Evolutionary conservation across 305 asterid genomes (phyloP).

Genomic region (Ajuga reptans): DNA sequence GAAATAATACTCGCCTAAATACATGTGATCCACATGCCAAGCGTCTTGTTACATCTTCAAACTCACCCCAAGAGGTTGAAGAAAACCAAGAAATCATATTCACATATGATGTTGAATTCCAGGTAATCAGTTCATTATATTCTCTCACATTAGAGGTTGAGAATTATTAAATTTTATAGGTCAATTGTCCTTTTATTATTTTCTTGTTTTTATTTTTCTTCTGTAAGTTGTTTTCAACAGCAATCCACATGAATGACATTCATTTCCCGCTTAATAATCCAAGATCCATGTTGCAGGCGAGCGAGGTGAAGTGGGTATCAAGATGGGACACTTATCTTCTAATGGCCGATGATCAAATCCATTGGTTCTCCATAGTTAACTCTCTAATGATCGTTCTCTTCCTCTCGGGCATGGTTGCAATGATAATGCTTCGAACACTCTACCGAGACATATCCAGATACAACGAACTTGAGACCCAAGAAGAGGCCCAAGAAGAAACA

Average conservation of each 20-base stretch:
- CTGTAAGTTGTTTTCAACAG: not conserved
- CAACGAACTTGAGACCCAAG: conserved; percentile 56
- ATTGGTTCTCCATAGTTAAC: conserved; percentile 59
- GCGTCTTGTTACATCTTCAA: conserved; percentile 41
- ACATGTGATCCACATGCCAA: conserved; percentile 59
- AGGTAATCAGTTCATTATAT: conserved; percentile 28
- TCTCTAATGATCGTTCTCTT: conserved; percentile 64
- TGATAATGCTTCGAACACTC: conserved; percentile 65
- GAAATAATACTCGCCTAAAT: conserved; percentile 34
- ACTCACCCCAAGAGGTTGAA: conserved; percentile 57
- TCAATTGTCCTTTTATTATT: not conserved
- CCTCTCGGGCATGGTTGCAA: conserved; percentile 69
- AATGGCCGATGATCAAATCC: conserved; percentile 61
- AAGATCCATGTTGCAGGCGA: conserved; percentile 34
- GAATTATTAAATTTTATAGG: too few species aligned
- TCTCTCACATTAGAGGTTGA: not conserved
- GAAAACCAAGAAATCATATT: conserved; percentile 51
- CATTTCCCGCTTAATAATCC: not conserved
- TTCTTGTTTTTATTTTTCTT: not conserved
- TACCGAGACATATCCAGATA: conserved; percentile 58
- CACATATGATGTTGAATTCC: conserved; percentile 51
- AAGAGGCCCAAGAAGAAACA: conserved; percentile 62
- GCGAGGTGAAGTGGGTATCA: conserved; percentile 64
- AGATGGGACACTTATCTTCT: conserved; percentile 67
- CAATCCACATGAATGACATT: not conserved